Percentiles rank a stretch among this genome's conserved stretches.
These are phyloP conservation scores for Zygoascus meyerae DNA, from an alignment of 1,139 yeast genomes.

Conservation along the genomic window DNA sequence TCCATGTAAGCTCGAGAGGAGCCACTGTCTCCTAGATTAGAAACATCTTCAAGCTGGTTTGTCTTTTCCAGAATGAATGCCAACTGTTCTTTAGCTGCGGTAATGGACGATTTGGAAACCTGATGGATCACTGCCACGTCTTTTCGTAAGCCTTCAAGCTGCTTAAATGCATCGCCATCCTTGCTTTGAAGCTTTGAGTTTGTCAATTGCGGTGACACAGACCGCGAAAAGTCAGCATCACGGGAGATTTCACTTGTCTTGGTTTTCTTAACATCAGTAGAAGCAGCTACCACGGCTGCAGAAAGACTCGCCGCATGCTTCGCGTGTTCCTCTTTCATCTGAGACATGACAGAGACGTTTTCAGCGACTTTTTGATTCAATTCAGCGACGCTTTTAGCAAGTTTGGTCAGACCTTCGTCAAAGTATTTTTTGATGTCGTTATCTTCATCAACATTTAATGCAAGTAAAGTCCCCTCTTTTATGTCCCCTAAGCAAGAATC, in stretches of 20 bases:
- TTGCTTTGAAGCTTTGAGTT: constrained; percentile 6
- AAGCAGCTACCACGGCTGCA: neutral
- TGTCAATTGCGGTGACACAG: neutral
- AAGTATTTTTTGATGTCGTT: constrained; percentile 33
- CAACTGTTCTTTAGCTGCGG: constrained; percentile 42
- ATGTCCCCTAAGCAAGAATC: constrained; percentile 59
- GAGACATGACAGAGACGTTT: constrained; percentile 20
- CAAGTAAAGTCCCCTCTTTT: constrained; percentile 52
- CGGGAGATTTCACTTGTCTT: neutral
- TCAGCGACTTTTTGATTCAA: constrained; percentile 36
- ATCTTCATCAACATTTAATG: constrained; percentile 42
- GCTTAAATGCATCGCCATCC: constrained; percentile 6
- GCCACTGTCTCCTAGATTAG: constrained; percentile 36
- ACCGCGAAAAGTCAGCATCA: neutral
- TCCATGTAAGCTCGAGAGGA: constrained; percentile 69
- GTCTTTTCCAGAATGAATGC: constrained; percentile 44
- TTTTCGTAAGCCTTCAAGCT: constrained; percentile 37
- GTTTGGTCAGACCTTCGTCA: constrained; percentile 29
- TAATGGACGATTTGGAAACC: constrained; percentile 45
- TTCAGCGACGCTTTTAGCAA: constrained; percentile 32
- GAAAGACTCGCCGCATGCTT: neutral
- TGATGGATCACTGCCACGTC: constrained; percentile 65
- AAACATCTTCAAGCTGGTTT: constrained; percentile 40
- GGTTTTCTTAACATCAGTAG: neutral
- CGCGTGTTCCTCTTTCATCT: constrained; percentile 9